Conservation (phyloP, 768 basidiomycete species). For the Boletus coccyginus region DNA sequence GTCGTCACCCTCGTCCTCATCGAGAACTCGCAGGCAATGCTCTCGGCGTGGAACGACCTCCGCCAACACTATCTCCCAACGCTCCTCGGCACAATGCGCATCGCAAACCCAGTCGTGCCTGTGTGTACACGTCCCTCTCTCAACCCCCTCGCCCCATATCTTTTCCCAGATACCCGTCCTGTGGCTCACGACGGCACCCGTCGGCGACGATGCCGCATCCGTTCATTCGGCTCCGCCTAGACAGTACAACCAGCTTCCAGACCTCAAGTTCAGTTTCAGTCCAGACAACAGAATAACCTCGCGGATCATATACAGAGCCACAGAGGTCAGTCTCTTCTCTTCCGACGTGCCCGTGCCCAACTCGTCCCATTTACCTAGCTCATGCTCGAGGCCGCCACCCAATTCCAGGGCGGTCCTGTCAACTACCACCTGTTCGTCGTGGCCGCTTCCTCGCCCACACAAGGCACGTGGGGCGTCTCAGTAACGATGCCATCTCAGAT, state of each 20-base stretch:
- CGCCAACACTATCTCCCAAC: slow-evolving; percentile 43
- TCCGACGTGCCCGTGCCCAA: neutral
- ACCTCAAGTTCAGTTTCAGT: slow-evolving; percentile 42
- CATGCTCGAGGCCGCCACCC: slow-evolving; percentile 29
- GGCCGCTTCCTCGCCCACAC: slow-evolving; percentile 46
- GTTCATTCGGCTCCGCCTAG: slow-evolving; percentile 31
- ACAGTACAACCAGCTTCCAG: slow-evolving; percentile 41
- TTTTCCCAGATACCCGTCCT: slow-evolving; percentile 34
- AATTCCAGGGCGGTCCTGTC: slow-evolving; percentile 32
- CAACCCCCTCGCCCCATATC: neutral
- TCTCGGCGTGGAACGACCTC: slow-evolving; percentile 46
- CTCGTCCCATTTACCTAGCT: slow-evolving; percentile 13
- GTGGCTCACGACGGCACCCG: slow-evolving; percentile 46
- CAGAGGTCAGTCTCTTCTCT: slow-evolving; percentile 39
- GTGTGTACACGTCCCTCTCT: slow-evolving; percentile 32
- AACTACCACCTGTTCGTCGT: slow-evolving; percentile 54
- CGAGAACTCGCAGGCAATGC: slow-evolving; percentile 52
- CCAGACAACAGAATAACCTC: slow-evolving; percentile 45
- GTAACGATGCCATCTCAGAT: slow-evolving; percentile 27
- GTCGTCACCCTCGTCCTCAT: slow-evolving; percentile 46
- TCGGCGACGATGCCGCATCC: slow-evolving; percentile 26
- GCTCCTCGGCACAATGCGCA: slow-evolving; percentile 41
- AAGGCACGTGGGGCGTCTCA: slow-evolving; percentile 26
- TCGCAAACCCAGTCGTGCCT: slow-evolving; percentile 36
- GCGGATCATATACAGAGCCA: slow-evolving; percentile 40